Percentiles rank a stretch among this genome's conserved stretches.
Conservation (phyloP, 108 stramenopile species). For the Nitzschia sp. region DNA sequence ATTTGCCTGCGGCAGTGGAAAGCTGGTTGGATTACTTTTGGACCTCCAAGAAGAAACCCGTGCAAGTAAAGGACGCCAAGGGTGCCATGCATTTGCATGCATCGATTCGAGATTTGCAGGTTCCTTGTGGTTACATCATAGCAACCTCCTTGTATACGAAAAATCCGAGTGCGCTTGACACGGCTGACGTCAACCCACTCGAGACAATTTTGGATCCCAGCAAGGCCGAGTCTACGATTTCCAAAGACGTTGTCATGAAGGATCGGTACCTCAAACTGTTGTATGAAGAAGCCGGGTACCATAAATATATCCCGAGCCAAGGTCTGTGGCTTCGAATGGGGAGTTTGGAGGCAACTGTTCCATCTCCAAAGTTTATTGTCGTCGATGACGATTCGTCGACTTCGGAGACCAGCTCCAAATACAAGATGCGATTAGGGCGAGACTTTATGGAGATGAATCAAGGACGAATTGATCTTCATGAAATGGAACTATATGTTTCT, state of each 20-base stretch:
- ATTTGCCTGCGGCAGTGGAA: background rate
- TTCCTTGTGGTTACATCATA: constrained; percentile 15
- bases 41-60: background rate
- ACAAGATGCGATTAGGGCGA: constrained; percentile 7
- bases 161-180: constrained; percentile 1
- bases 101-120: background rate
- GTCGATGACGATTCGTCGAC: constrained; percentile 14
- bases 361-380: background rate
- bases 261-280: constrained; percentile 9
- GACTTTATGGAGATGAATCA: constrained; percentile 14
- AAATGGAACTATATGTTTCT: constrained; percentile 11
- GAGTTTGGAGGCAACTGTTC: constrained; percentile 11
- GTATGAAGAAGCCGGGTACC: background rate
- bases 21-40: background rate
- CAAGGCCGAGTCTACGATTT: background rate
- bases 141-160: constrained; percentile 1
- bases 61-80: background rate
- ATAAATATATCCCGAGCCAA: background rate
- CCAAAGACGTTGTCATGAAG: background rate
- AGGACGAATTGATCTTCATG: background rate
- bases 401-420: background rate
- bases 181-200: background rate
- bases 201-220: constrained; percentile 12
- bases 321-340: constrained; percentile 11
- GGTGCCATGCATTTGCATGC: background rate